Conservation (phyloP, 2,329 filamentous ascomycete genomes). For the Fusarium hainanense region DNA sequence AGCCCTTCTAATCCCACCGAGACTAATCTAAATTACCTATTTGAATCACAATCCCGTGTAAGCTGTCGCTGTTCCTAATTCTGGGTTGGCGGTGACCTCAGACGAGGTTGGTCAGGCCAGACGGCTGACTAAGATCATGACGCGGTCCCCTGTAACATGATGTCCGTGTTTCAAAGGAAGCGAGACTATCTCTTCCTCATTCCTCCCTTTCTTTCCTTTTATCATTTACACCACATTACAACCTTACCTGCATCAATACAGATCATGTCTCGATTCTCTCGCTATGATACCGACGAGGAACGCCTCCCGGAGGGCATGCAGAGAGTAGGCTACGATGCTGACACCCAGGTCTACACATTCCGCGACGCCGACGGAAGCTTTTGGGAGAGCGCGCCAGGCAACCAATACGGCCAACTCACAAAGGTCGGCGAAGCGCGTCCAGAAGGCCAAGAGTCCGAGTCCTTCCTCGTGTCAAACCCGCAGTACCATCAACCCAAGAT, state of each 20-base stretch:
- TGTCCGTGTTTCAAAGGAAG: constrained; percentile 23
- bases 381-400: constrained; percentile 64
- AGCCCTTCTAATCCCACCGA: background rate
- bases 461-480: constrained; percentile 46
- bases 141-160: constrained; percentile 33
- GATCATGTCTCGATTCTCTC: constrained; percentile 56
- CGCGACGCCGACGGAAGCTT: constrained; percentile 59
- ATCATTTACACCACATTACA: background rate
- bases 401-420: constrained; percentile 60
- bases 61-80: background rate
- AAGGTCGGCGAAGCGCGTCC: constrained; percentile 50
- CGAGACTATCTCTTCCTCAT: background rate
- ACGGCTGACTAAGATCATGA: constrained; percentile 38
- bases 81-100: background rate
- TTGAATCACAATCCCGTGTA: background rate
- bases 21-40: background rate
- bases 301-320: constrained; percentile 66
- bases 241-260: background rate
- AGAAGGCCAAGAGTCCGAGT: constrained; percentile 47
- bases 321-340: constrained; percentile 67
- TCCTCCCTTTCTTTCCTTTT: constrained; percentile 1
- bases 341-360: constrained; percentile 65
- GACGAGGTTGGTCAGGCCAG: background rate
- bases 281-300: constrained; percentile 60
- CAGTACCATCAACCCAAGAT: constrained; percentile 41